These are phyloP conservation scores for Boletus bicolor DNA, from an alignment of 768 basidiomycete species.

Conservation along the genomic window DNA sequence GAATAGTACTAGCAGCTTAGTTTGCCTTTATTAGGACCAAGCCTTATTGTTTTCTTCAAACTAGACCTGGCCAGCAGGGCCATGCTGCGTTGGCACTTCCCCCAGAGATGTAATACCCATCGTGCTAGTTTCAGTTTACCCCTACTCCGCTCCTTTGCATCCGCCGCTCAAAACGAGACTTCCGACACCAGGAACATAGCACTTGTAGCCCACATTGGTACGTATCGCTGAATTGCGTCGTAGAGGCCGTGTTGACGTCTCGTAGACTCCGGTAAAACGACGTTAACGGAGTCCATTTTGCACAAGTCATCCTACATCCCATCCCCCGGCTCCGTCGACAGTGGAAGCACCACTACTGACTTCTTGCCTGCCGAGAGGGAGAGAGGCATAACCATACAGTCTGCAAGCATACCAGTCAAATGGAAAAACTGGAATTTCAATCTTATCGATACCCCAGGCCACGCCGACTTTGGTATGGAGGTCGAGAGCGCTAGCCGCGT, in stretches of 20 bases:
- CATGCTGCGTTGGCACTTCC: slow-evolving; percentile 20
- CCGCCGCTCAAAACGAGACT: slow-evolving; percentile 31
- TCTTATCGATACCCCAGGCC: slow-evolving; percentile 87
- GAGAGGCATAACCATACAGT: slow-evolving; percentile 89
- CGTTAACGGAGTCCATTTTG: slow-evolving; percentile 83
- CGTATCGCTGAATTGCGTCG: slow-evolving; percentile 15
- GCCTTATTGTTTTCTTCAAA: background rate
- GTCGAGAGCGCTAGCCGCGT: slow-evolving; percentile 91
- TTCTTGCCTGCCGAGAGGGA: slow-evolving; percentile 88
- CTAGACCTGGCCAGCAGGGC: background rate
- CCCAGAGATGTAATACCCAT: slow-evolving; percentile 11
- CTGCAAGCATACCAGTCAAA: slow-evolving; percentile 83
- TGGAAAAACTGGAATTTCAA: slow-evolving; percentile 87
- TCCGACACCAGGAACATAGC: slow-evolving; percentile 70
- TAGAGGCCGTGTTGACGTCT: slow-evolving; percentile 2
- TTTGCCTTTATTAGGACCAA: slow-evolving; percentile 21
- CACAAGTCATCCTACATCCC: slow-evolving; percentile 71
- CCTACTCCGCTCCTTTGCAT: slow-evolving; percentile 21
- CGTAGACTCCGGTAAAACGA: slow-evolving; percentile 86
- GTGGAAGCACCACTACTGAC: slow-evolving; percentile 87
- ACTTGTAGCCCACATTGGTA: slow-evolving; percentile 86
- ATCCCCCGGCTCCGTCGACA: slow-evolving; percentile 78
- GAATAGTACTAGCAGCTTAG: no score
- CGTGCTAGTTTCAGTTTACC: background rate
- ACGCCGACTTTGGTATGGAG: slow-evolving; percentile 97